Conservation (phyloP, 2,329 filamentous ascomycete genomes). For the Colletotrichum higginsianum region DNA sequence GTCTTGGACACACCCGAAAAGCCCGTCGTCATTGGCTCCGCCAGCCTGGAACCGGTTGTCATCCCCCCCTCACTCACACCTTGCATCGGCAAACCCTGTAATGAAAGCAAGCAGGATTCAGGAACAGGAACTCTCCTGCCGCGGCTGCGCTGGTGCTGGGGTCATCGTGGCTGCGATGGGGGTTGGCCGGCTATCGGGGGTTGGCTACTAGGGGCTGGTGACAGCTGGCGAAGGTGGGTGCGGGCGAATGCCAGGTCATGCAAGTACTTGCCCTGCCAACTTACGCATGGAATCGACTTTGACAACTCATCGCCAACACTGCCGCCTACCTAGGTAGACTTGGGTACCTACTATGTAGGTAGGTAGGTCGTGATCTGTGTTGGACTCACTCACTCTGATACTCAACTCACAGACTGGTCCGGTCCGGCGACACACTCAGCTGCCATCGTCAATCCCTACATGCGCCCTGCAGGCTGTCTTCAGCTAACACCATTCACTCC, state of each 20-base stretch:
- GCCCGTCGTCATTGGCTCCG: constrained; percentile 35
- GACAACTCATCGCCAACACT: neutral
- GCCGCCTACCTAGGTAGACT: neutral
- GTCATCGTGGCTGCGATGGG: constrained; percentile 8
- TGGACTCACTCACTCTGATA: neutral
- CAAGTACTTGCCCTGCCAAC: neutral
- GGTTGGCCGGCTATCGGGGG: neutral
- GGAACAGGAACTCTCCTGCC: constrained; percentile 31
- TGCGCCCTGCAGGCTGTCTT: constrained; percentile 10
- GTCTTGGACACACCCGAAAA: constrained; percentile 9
- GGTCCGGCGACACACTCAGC: neutral
- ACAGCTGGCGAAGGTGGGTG: constrained; percentile 17
- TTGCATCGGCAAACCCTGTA: constrained; percentile 33
- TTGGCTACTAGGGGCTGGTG: constrained; percentile 5
- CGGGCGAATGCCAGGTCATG: neutral
- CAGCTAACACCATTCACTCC: neutral
- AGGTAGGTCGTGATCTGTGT: too few species aligned
- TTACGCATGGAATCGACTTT: neutral
- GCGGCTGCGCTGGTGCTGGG: constrained; percentile 13
- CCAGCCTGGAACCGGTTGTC: constrained; percentile 31
- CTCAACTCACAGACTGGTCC: neutral
- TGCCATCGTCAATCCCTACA: constrained; percentile 2
- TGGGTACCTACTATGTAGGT: too few species aligned
- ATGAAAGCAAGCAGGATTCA: constrained; percentile 27
- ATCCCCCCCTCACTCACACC: neutral